Base-by-base conservation (phyloP, 441 rosid species). In the Adansonia madagascariensis region DNA sequence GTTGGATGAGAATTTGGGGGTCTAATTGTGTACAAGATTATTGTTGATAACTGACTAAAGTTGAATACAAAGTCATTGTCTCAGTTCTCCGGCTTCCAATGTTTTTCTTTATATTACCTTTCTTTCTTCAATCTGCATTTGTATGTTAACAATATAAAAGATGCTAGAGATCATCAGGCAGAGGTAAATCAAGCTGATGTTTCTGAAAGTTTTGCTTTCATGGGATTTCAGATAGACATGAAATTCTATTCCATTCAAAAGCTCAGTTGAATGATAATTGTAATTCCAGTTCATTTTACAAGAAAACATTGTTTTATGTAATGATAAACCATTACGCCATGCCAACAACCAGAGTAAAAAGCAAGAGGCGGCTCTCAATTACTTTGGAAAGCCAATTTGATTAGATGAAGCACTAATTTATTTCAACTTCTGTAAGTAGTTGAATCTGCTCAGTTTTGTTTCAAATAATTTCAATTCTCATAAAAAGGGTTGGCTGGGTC, bases 1-100 rank as follows among this genome's bases (percentile, higher is more conserved):
- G 17, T 72, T 75, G 73, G 83, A 67, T 67, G 72, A 59, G 39
- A 70, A 77, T 75, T 74, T 53, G 73, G 79, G 80, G 75, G 75
- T 80, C 56, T 70, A 8, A 75, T 68, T 77, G 71, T 41, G 43
- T 20, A 64, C 75, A 69, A 82, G 73, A 15, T 41, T 20, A 24
- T 70, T 44, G 64, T 22, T 22, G 35, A 4, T 59, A 22, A 8
- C 64, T 59, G 63, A 57, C 63, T 57, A 22, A 22, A 27, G 41
- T 65, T 65, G 50, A 41, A 41, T 65, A 41, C 70, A 67, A 20
- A 44, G 55, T 46, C 55, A 67, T 44, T 49, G 18, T 68, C 39
- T 68, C 6, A 22, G 17, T 22, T 67, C 22, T 2, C 43, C 11
- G 14, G 3, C 17, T 62, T 62, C 67, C 20, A 31, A 62, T 1